Base-by-base conservation (phyloP, 768 basidiomycete genomes). In the Lactarius tabidus region DNA sequence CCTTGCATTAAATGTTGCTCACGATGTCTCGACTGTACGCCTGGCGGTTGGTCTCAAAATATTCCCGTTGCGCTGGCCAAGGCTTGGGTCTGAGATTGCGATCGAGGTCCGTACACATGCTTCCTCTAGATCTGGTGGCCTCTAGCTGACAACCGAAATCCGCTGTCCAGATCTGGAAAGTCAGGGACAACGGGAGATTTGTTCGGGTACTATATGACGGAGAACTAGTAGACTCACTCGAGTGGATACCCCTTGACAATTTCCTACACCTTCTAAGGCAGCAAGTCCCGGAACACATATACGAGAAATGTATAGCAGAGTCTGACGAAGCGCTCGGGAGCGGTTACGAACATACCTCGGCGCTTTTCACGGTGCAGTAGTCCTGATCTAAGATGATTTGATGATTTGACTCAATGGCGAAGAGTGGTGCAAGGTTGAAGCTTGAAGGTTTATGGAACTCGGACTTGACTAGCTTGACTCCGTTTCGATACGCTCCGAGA, bases 121-220 rank as follows among this genome's bases (percentile, higher is more conserved):
- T 51, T 26, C 41, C 51, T 29, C 12, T 29, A 31, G 65, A 23
- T 9, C 54, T 15, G 39, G 7, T 15, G 10, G 28, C 35, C 14
- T 9, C 15, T 28, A 29, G 5, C n/a, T 20, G n/a, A 63, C 6
- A n/a, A n/a, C n/a, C n/a, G n/a, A n/a, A 17, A 57, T 53, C 33
- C 20, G 28, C 7, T 4, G 10, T 23, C 15, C 23, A 81, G 80
- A 75, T 80, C 36, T 81, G 81, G 80, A 71, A 72, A 7, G 52
- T 41, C 17, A 69, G 67, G 31, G 10, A 54, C 10, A 45, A 38
- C 6, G 63, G 48, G 29, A 66, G 61, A 14, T 81, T 79, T 54
- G 80, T 80, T 18, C 75, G 81, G 8, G 75, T 81, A 33, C 59
- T 81, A 28, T 77, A 81, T 55, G 80, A 81, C 68, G 79, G 81